Base-by-base conservation (phyloP, 495 filamentous ascomycete genomes). In the Penicillium antarcticum region DNA sequence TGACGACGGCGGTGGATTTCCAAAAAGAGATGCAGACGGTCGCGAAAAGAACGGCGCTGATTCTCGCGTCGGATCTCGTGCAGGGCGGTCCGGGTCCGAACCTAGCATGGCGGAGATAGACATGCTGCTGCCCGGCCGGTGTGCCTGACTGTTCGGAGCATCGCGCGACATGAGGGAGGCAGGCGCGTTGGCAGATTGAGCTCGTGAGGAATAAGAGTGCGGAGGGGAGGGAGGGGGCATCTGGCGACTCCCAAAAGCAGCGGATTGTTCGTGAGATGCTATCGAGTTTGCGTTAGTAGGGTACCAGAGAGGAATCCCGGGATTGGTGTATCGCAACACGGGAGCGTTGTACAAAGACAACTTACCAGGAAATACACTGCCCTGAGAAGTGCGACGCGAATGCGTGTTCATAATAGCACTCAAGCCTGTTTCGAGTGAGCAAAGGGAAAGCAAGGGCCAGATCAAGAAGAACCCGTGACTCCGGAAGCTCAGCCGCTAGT, bases 61-160 rank as follows among this genome's bases (percentile, higher is more conserved):
- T 54, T 88, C 80, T 44, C 81, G 74, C 14, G 80, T 67, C 33
- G 86, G 81, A 31, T 48, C 45, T 48, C 45, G 45, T 5, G 47
- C 38, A 49, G 47, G 18, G 3, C 82, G 82, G 39, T 86, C 86
- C 17, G 78, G 61, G 47, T 80, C 81, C 11, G 74, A 68, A 43
- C 79, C 83, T 41, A 98, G 81, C 80, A 98, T 90, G 17, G 94
- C 89, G 8, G 90, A 94, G 60, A 98, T 98, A 17, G 94, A 95
- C 94, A 98, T 97, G 74, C 87, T 88, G 68, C 87, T 87, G 12
- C 83, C 82, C 9, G 79, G 79, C 34, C 83, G 79, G 65, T 79
- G 72, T 29, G 69, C 60, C 37, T 76, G 63, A 40, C 65, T 68
- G 42, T 70, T 62, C 11, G 75, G 70, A 44, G 76, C 68, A 54